phyloP scores from a whole-genome alignment of 495 filamentous ascomycete genomes.

The Platismatia glauca region DNA sequence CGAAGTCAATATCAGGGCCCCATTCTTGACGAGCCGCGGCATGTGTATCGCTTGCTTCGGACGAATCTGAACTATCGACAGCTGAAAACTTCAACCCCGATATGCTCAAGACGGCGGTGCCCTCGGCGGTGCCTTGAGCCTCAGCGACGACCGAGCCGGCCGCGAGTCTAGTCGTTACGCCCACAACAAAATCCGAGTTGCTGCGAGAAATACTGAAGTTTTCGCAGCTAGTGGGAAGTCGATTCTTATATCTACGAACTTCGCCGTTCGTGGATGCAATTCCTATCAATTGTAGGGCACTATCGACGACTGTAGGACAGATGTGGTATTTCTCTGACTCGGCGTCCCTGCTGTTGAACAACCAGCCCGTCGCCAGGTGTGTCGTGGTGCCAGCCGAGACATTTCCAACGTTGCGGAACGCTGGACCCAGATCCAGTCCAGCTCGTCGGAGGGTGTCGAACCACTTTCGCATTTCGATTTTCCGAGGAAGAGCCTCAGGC shows the following conservation, averaged over 20 bases:
- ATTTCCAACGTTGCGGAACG: background rate
- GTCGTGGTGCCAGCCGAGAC: background rate
- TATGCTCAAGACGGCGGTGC: background rate
- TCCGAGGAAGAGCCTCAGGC: slow-evolving; percentile 8
- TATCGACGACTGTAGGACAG: background rate
- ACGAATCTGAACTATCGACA: background rate
- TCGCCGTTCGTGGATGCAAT: background rate
- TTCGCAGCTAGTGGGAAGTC: background rate
- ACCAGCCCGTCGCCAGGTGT: no score
- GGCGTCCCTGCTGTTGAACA: background rate
- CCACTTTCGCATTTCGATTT: background rate
- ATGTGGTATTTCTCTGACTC: background rate
- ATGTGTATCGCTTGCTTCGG: background rate
- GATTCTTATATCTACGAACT: background rate
- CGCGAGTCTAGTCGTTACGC: background rate
- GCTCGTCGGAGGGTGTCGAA: background rate
- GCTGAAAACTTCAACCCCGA: background rate
- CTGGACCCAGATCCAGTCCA: background rate
- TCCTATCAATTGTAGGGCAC: background rate
- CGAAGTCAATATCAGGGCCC: background rate
- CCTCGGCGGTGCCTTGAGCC: background rate
- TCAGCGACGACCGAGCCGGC: background rate
- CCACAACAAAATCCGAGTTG: background rate
- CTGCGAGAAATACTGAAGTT: background rate
- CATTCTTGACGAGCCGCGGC: background rate